phyloP scores from a whole-genome alignment of 306 rosid genomes.

The Geum urbanum region DNA sequence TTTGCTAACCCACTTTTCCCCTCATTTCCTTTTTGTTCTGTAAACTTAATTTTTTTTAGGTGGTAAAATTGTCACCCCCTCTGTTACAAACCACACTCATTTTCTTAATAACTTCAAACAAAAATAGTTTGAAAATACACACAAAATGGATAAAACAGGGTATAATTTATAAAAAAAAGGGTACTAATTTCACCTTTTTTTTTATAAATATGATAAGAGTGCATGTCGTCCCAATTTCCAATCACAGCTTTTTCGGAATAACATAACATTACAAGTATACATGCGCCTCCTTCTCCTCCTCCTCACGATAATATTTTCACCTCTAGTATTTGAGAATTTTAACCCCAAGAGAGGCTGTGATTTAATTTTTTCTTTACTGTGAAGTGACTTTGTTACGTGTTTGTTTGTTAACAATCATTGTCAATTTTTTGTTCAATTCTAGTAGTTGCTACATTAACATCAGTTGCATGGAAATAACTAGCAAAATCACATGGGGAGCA shows the following conservation, averaged over 20 bases:
- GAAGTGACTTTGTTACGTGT: neutral
- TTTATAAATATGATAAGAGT: neutral
- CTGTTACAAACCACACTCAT: too few relatives aligned
- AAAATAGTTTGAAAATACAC: too few relatives aligned
- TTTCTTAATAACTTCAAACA: too few relatives aligned
- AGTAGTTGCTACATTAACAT: conserved; percentile 14
- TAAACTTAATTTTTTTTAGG: neutral
- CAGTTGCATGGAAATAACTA: conserved; percentile 15
- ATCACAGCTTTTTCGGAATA: neutral
- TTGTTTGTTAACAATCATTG: conserved; percentile 3
- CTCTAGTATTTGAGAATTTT: neutral
- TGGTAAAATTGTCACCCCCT: too few relatives aligned
- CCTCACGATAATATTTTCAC: neutral
- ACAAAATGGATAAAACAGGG: too few relatives aligned
- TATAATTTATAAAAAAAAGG: too few relatives aligned
- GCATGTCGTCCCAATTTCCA: conserved; percentile 14
- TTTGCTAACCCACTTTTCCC: conserved; percentile 22
- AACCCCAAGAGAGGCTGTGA: neutral
- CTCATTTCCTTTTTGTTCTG: neutral
- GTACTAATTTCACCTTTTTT: too few relatives aligned
- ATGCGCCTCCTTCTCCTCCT: neutral
- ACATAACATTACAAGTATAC: neutral
- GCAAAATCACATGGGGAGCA: conserved; percentile 22
- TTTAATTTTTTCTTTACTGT: neutral
- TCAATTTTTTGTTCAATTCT: conserved; percentile 5